Evolutionary conservation across 306 rosid species (phyloP).

Genomic region (Castanopsis chinensis): DNA sequence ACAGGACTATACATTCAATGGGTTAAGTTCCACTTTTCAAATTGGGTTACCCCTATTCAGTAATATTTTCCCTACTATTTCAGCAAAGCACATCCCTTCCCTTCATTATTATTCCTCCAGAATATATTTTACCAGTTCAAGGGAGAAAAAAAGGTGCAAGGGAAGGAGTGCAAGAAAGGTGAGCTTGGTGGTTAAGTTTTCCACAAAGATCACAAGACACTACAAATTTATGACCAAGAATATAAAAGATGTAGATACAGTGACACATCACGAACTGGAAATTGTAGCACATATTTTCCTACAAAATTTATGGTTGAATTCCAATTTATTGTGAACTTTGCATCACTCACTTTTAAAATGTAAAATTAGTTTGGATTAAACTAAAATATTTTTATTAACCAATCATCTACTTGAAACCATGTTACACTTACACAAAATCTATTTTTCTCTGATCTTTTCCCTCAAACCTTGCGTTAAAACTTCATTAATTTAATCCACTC

Average conservation of each 20-base stretch:
- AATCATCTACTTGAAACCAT: no score
- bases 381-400: no score
- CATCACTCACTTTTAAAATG: no score
- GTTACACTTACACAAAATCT: no score
- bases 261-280: background rate
- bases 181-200: background rate
- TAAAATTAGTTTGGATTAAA: no score
- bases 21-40: background rate
- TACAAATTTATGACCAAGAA: background rate
- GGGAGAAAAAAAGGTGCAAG: background rate
- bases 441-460: no score
- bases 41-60: background rate
- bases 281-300: background rate
- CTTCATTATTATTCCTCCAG: background rate
- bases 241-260: background rate
- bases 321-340: no score
- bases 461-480: no score
- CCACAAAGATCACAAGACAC: background rate
- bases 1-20: no score
- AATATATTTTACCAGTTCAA: background rate
- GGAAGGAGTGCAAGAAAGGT: background rate
- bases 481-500: no score
- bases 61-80: background rate
- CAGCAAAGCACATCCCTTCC: background rate
- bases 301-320: no score